Percentiles rank a stretch among this genome's conserved stretches.
phyloP scores from a whole-genome alignment of 2,329 filamentous ascomycete species.

The Alternaria longipes region DNA sequence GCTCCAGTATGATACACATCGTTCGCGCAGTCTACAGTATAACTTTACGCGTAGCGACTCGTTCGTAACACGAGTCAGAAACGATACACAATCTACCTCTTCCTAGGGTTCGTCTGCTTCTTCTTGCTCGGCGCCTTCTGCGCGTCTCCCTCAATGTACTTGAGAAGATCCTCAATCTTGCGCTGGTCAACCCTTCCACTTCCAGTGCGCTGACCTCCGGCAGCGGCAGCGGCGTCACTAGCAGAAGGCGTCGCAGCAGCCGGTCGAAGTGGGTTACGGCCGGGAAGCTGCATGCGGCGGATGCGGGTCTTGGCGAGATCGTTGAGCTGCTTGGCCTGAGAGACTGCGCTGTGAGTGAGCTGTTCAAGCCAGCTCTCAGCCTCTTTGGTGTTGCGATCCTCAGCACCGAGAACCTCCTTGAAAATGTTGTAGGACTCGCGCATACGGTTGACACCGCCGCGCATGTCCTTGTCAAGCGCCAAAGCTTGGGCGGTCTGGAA shows the following conservation, averaged over 20 bases:
- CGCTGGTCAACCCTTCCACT: conserved; percentile 70
- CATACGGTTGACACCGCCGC: conserved; percentile 91
- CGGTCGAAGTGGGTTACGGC: conserved; percentile 63
- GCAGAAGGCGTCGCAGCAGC: conserved; percentile 69
- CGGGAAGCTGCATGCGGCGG: conserved; percentile 73
- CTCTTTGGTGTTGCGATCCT: conserved; percentile 98
- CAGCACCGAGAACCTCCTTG: conserved; percentile 81
- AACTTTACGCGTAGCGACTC: conserved; percentile 3
- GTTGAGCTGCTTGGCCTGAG: conserved; percentile 92
- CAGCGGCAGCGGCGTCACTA: conserved; percentile 56
- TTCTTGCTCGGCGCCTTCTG: conserved; percentile 58
- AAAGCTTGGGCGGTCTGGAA: conserved; percentile 98
- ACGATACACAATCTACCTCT: conserved; percentile 19
- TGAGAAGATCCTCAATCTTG: conserved; percentile 91
- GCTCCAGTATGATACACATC: conserved; percentile 2
- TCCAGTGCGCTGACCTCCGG: conserved; percentile 50
- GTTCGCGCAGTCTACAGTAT: conserved; percentile 4
- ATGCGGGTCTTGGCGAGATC: conserved; percentile 78
- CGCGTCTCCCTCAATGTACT: conserved; percentile 83
- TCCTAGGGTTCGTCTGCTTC: conserved; percentile 56
- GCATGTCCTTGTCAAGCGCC: conserved; percentile 93
- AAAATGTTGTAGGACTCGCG: conserved; percentile 97
- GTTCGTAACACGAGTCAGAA: conserved; percentile 1
- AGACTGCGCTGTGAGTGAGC: conserved; percentile 93
- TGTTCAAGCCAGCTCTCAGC: conserved; percentile 96